phyloP scores from a whole-genome alignment of 768 basidiomycete genomes.

The Lentinus brumalis region DNA sequence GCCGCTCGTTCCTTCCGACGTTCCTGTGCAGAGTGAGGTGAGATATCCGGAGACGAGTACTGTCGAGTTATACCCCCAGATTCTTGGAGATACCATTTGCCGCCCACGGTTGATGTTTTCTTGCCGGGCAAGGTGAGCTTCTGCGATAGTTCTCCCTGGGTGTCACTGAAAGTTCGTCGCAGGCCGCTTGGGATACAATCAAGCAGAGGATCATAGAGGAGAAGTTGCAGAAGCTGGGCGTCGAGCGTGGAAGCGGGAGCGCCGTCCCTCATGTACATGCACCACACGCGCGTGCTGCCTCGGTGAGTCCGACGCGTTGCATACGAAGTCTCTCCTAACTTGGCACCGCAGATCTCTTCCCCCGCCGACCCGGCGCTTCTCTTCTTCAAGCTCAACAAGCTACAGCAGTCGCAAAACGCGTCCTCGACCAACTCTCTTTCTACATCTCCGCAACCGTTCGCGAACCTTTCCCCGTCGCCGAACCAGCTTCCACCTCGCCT shows the following conservation, averaged over 20 bases:
- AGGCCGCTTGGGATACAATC: conserved; percentile 77
- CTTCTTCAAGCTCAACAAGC: conserved; percentile 80
- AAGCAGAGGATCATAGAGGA: conserved; percentile 76
- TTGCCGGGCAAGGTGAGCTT: conserved; percentile 71
- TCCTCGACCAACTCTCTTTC: conserved; percentile 56
- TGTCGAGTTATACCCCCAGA: conserved; percentile 64
- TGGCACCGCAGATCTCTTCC: conserved; percentile 71
- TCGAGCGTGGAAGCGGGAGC: conserved; percentile 62
- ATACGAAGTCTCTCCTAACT: conserved; percentile 14
- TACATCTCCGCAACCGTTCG: conserved; percentile 64
- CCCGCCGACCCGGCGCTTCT: conserved; percentile 84
- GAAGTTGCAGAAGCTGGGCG: conserved; percentile 78
- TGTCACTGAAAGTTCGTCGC: conserved; percentile 8
- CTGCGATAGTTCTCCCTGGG: conserved; percentile 1
- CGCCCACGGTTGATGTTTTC: conserved; percentile 75
- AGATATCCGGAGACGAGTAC: conserved; percentile 42
- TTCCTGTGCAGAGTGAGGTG: conserved; percentile 30
- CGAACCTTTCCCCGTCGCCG: conserved; percentile 52
- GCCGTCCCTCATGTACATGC: conserved; percentile 63
- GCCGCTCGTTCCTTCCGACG: conserved; percentile 46
- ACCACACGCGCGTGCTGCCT: conserved; percentile 81
- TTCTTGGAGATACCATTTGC: conserved; percentile 55
- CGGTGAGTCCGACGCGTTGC: conserved; percentile 51
- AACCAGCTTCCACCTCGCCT: conserved; percentile 38
- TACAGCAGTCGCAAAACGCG: conserved; percentile 68